Conservation (phyloP, 139 green algal species). For the Tetradesmus obliquus region DNA sequence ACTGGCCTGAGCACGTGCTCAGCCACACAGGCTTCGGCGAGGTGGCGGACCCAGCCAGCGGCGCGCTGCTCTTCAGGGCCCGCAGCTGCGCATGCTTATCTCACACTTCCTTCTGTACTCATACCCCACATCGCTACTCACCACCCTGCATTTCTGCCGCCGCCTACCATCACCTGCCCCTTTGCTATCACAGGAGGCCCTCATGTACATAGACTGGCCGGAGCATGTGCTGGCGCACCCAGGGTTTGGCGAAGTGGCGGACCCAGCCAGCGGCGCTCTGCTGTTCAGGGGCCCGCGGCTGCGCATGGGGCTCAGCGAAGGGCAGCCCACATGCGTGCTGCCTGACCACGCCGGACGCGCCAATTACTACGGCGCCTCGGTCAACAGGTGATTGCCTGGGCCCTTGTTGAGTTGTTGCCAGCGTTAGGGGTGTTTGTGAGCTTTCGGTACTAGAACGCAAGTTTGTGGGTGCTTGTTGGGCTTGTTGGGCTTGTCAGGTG, state of each 20-base stretch:
- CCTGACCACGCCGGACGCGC: conserved; percentile 59
- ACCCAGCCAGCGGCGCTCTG: not conserved
- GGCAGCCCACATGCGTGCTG: conserved; percentile 51
- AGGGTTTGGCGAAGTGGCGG: conserved; percentile 5
- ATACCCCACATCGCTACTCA: no score
- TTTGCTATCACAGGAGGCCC: no score
- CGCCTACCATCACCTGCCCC: no score
- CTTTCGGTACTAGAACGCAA: no score
- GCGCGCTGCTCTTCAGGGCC: conserved; percentile 45
- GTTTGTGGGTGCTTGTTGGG: no score
- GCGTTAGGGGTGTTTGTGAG: no score
- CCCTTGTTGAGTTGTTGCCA: no score
- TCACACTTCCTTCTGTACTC: no score
- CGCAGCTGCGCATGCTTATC: conserved; percentile 53
- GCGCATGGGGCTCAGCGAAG: conserved; percentile 57
- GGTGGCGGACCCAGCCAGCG: not conserved
- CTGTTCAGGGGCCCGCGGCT: conserved; percentile 51
- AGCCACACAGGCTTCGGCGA: conserved; percentile 11
- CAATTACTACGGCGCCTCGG: conserved; percentile 62
- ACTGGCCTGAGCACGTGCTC: conserved; percentile 48
- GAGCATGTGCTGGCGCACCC: not conserved
- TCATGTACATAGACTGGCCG: conserved; percentile 61
- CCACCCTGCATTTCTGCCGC: no score
- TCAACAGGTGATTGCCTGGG: conserved; percentile 53
- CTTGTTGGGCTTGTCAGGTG: no score